Conservation (phyloP, 225 moss, liverwort and hornwort genomes). For the Physcomitrium patens region DNA sequence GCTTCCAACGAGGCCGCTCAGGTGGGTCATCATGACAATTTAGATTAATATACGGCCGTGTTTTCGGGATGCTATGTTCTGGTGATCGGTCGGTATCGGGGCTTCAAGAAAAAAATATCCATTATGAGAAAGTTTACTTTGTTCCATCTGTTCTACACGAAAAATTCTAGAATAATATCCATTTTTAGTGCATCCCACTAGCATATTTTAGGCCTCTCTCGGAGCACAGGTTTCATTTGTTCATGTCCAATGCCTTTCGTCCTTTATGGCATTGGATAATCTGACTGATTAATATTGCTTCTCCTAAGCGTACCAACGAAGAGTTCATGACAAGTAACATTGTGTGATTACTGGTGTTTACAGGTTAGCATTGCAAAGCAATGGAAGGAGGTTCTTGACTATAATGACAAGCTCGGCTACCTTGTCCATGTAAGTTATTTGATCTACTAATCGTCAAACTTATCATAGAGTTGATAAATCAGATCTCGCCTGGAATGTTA, state of each 20-base stretch:
- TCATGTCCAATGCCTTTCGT: no score
- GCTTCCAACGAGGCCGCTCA: conserved; percentile 91
- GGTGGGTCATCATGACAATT: conserved; percentile 44
- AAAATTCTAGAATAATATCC: no score
- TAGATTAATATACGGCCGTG: background rate
- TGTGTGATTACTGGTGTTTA: background rate
- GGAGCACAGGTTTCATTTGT: no score
- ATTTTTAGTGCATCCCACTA: no score
- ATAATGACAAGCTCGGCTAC: conserved; percentile 79
- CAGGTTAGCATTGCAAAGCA: conserved; percentile 92
- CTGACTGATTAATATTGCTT: no score
- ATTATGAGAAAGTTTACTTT: no score
- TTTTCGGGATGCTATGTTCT: background rate
- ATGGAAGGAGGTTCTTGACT: conserved; percentile 89
- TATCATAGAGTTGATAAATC: background rate
- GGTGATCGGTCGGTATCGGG: background rate
- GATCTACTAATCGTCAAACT: background rate
- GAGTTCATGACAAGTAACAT: background rate
- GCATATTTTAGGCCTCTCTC: no score
- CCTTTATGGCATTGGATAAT: no score
- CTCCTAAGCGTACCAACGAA: background rate
- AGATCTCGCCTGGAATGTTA: background rate
- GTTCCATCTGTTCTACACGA: background rate
- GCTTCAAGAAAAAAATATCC: background rate
- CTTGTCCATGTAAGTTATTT: conserved; percentile 68